These are phyloP conservation scores for Penicillium bialowiezense DNA, from an alignment of 495 filamentous ascomycete species.

Conservation along the genomic window DNA sequence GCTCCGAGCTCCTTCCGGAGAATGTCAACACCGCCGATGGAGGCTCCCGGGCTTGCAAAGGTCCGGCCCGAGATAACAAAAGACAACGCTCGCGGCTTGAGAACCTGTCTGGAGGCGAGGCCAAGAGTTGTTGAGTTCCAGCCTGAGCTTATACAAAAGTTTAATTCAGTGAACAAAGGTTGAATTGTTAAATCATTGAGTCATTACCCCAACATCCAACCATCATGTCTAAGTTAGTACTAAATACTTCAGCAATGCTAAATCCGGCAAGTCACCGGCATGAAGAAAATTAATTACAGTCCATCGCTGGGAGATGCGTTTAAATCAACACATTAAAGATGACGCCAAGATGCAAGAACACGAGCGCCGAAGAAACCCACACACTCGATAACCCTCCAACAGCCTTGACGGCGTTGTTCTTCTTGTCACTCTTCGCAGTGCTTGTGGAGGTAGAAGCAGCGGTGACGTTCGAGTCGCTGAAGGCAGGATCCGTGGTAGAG, in stretches of 20 bases:
- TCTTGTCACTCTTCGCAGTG: slow-evolving; percentile 1
- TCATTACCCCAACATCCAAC: too few species aligned
- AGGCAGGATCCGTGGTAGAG: neutral
- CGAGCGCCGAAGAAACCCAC: neutral
- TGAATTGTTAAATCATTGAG: too few species aligned
- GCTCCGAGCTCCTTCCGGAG: neutral
- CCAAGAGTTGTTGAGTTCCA: too few species aligned
- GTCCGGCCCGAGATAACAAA: neutral
- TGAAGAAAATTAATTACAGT: neutral
- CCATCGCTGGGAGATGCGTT: neutral
- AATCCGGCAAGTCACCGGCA: neutral
- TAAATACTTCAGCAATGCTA: neutral
- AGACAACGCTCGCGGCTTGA: too few species aligned
- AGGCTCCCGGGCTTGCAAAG: neutral
- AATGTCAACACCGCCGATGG: neutral
- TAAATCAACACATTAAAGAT: neutral
- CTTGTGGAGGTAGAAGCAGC: neutral
- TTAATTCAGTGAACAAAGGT: too few species aligned
- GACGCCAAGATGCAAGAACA: neutral
- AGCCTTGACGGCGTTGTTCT: neutral
- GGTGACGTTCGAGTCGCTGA: neutral
- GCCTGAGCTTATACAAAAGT: too few species aligned
- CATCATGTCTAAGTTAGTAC: too few species aligned
- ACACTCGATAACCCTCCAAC: neutral
- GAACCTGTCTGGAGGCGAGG: too few species aligned